A percentile compares a stretch with the other conserved stretches of the same genome.
These are phyloP conservation scores for Naganishia liquefaciens DNA, from an alignment of 1,284 basidiomycete species.

Conservation along the genomic window DNA sequence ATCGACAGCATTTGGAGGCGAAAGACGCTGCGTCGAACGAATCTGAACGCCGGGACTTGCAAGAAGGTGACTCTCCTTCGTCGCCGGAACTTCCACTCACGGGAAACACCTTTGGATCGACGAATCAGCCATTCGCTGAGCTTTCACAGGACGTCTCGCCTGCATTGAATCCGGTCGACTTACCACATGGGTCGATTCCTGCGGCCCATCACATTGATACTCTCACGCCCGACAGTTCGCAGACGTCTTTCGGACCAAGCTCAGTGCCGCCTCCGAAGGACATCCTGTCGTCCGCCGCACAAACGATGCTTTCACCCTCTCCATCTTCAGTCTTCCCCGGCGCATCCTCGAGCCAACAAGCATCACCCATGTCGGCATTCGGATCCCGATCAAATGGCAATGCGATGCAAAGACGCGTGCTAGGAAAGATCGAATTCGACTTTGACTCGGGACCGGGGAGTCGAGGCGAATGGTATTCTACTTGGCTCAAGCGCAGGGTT, in stretches of 20 bases:
- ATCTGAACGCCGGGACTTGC: too few species aligned
- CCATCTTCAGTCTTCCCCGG: constrained; percentile 21
- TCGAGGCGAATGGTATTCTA: constrained; percentile 46
- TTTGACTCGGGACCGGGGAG: constrained; percentile 39
- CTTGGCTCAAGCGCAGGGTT: constrained; percentile 36
- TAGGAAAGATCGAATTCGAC: constrained; percentile 53
- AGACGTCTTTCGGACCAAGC: neutral
- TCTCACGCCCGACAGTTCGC: constrained; percentile 16
- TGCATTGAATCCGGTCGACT: neutral
- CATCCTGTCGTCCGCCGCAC: neutral
- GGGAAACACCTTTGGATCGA: constrained; percentile 18
- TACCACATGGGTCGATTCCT: neutral
- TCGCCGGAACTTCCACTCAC: constrained; percentile 10
- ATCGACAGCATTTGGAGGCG: neutral
- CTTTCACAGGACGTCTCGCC: neutral
- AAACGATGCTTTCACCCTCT: constrained; percentile 13
- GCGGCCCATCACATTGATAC: neutral
- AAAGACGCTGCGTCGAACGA: neutral
- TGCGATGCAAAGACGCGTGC: constrained; percentile 31
- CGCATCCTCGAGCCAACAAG: constrained; percentile 15
- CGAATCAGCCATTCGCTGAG: neutral
- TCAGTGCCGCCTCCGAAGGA: neutral
- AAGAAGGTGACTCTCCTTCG: neutral
- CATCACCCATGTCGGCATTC: neutral
- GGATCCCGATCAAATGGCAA: neutral